phyloP scores from a whole-genome alignment of 805 yeast genomes.

The Dipodascopsis tothii region DNA sequence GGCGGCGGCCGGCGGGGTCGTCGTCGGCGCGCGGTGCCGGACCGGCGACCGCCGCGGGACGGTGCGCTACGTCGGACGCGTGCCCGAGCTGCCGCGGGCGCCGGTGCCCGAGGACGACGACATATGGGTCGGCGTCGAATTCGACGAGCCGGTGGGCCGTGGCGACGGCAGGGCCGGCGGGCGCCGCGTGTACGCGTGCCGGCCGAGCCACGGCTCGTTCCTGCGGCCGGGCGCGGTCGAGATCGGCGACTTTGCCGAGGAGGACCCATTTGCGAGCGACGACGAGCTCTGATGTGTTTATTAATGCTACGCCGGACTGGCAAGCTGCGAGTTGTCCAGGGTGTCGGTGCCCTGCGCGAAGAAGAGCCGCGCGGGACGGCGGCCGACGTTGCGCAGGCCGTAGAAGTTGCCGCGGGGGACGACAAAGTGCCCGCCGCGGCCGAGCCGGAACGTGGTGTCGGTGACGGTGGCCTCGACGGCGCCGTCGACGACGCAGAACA shows the following conservation, averaged over 20 bases:
- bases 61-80: constrained; percentile 62
- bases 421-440: constrained; percentile 70
- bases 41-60: constrained; percentile 58
- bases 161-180: constrained; percentile 73
- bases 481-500: constrained; percentile 71
- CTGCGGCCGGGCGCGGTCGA: constrained; percentile 62
- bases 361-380: constrained; percentile 55
- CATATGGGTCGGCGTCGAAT: constrained; percentile 75
- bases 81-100: constrained; percentile 47
- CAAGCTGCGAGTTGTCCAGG: constrained; percentile 13
- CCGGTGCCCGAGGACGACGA: constrained; percentile 25
- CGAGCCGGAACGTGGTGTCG: constrained; percentile 51
- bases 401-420: constrained; percentile 48
- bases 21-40: constrained; percentile 45
- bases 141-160: constrained; percentile 81
- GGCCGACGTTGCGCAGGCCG: constrained; percentile 37
- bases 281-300: constrained; percentile 5
- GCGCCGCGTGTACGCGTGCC: constrained; percentile 48
- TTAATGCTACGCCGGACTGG: background rate
- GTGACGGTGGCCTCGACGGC: constrained; percentile 58
- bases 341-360: constrained; percentile 58
- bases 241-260: constrained; percentile 58
- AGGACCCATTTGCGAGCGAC: constrained; percentile 43
- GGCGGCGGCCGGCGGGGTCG: constrained; percentile 26
- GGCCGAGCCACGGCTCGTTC: constrained; percentile 63